Conservation (phyloP, 2,329 filamentous ascomycete genomes). For the Acephala macrosclerotiorum region DNA sequence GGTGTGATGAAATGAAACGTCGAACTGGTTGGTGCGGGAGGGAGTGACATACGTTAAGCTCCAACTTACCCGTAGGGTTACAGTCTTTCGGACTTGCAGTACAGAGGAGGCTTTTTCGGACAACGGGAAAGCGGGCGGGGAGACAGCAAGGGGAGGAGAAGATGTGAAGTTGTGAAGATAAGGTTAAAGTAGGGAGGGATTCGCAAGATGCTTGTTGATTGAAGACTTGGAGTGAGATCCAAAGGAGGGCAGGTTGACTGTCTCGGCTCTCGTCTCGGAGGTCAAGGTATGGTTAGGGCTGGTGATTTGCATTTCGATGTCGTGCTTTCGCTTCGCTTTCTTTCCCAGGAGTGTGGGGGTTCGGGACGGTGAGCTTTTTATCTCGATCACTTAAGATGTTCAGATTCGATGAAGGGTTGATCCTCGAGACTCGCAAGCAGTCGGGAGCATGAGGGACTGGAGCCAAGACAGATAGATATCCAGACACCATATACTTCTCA, state of each 20-base stretch:
- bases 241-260: neutral
- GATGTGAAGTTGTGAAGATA: neutral
- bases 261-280: neutral
- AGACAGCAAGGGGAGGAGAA: neutral
- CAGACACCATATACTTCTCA: too few relatives aligned
- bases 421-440: neutral
- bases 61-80: too few relatives aligned
- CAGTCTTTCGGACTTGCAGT: too few relatives aligned
- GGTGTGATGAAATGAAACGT: constrained; percentile 4
- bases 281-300: neutral
- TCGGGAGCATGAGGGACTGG: too few relatives aligned
- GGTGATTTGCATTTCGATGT: neutral
- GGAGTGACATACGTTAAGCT: neutral
- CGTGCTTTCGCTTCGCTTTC: neutral
- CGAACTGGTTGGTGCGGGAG: neutral
- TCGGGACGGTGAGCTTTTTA: neutral
- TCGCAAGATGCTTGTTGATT: neutral
- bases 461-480: too few relatives aligned
- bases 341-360: neutral
- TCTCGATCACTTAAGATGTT: neutral
- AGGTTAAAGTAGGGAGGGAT: neutral
- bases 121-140: neutral
- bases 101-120: too few relatives aligned
- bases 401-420: neutral
- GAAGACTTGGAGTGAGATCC: too few relatives aligned